A percentile compares a stretch with the other conserved stretches of the same genome.
Evolutionary conservation across 129 eudicot genomes (phyloP).

Genomic region (Solidago caesia): DNA sequence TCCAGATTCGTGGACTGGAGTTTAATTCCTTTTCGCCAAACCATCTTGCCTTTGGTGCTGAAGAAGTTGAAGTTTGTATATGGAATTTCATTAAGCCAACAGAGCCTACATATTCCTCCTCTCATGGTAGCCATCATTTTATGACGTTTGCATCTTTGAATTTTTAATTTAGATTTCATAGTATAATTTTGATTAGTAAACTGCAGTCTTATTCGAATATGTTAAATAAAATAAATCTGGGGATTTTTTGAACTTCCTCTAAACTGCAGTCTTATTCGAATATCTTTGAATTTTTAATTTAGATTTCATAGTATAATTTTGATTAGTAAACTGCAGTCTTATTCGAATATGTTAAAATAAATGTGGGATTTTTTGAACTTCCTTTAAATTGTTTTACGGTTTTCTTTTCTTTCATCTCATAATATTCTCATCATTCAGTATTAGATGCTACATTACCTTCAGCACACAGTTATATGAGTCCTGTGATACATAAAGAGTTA

Average conservation of each 20-base stretch:
- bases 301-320: background rate
- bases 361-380: background rate
- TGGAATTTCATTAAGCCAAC: constrained; percentile 80
- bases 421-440: background rate
- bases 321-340: background rate
- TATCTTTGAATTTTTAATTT: background rate
- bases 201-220: background rate
- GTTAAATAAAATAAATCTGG: background rate
- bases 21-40: constrained; percentile 65
- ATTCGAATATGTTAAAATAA: background rate
- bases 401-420: background rate
- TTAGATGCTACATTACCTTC: background rate
- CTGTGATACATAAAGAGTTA: background rate
- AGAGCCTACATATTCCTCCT: constrained; percentile 69
- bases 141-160: background rate
- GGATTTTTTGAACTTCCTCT: constrained; percentile 55
- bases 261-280: background rate
- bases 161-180: too few species aligned
- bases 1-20: constrained; percentile 89
- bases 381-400: background rate
- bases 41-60: constrained; percentile 89
- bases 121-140: constrained; percentile 55
- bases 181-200: background rate
- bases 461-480: background rate
- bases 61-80: constrained; percentile 84